phyloP scores from a whole-genome alignment of 441 rosid species.

The Corymbia citriodora region DNA sequence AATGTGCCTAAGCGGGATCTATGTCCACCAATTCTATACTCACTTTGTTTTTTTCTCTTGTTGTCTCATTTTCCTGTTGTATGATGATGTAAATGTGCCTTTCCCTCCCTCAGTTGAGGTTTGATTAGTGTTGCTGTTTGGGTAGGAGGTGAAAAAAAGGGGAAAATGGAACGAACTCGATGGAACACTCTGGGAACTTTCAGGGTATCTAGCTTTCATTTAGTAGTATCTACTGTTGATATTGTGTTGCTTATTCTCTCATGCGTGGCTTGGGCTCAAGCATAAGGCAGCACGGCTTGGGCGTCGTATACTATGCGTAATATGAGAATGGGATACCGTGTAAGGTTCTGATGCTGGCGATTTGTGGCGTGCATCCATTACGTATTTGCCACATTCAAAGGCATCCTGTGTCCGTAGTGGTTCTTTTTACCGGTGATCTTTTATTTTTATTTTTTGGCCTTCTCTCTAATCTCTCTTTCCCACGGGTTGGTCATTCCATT shows the following conservation, averaged over 20 bases:
- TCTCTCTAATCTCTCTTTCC: background rate
- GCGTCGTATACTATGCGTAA: background rate
- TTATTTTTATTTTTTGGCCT: background rate
- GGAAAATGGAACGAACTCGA: background rate
- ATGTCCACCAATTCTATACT: background rate
- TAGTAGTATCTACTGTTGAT: background rate
- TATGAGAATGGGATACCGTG: background rate
- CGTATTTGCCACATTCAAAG: background rate
- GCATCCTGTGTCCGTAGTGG: background rate
- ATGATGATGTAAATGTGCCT: background rate
- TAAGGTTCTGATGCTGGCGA: background rate
- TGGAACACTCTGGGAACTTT: background rate
- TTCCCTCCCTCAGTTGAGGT: background rate
- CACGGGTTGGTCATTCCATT: background rate
- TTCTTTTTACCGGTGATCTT: background rate
- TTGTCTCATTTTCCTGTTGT: background rate
- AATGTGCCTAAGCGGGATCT: background rate
- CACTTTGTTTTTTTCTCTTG: background rate
- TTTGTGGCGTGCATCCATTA: background rate
- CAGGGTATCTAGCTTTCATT: background rate
- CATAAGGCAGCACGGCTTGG: background rate
- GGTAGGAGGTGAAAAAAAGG: background rate
- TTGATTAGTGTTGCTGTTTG: background rate
- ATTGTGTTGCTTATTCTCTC: background rate
- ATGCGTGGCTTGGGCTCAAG: background rate